Evolutionary conservation across 768 basidiomycete genomes (phyloP).

Genomic region (Amanita inopinata): DNA sequence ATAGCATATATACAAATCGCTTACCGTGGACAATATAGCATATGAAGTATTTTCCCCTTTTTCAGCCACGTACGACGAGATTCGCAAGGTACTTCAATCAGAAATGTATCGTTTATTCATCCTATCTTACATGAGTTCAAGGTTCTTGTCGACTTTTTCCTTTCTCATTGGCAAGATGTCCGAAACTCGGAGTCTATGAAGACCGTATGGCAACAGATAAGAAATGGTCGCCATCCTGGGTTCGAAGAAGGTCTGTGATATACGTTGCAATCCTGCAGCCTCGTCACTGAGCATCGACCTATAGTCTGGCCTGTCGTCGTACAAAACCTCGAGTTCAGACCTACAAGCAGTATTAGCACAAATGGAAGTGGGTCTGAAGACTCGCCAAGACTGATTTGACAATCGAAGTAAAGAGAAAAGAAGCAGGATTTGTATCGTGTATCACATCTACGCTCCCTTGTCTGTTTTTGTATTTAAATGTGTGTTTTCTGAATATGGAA

Average conservation of each 20-base stretch:
- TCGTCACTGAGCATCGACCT: neutral
- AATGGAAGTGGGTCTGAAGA: slow-evolving; percentile 12
- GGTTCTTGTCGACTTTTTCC: slow-evolving; percentile 68
- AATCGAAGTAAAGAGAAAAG: too few relatives aligned
- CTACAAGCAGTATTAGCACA: slow-evolving; percentile 18
- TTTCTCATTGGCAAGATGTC: slow-evolving; percentile 76
- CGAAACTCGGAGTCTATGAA: slow-evolving; percentile 78
- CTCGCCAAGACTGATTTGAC: neutral
- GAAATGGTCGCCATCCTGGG: slow-evolving; percentile 74
- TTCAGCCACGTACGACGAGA: slow-evolving; percentile 71
- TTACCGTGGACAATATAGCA: slow-evolving; percentile 73
- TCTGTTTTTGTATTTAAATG: too few relatives aligned
- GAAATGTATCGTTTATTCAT: slow-evolving; percentile 20
- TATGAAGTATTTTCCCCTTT: slow-evolving; percentile 84
- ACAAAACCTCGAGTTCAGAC: slow-evolving; percentile 51
- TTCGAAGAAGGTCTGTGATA: slow-evolving; percentile 65
- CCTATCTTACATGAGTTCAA: slow-evolving; percentile 33
- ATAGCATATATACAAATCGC: slow-evolving; percentile 72
- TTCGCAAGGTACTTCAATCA: slow-evolving; percentile 48
- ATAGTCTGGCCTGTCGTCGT: slow-evolving; percentile 63
- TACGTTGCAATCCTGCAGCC: neutral
- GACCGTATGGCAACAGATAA: slow-evolving; percentile 77
- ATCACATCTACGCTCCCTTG: too few relatives aligned
- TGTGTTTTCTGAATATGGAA: too few relatives aligned
- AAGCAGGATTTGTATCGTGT: too few relatives aligned